phyloP scores from a whole-genome alignment of 768 basidiomycete genomes.

The Mycena belliarum region DNA sequence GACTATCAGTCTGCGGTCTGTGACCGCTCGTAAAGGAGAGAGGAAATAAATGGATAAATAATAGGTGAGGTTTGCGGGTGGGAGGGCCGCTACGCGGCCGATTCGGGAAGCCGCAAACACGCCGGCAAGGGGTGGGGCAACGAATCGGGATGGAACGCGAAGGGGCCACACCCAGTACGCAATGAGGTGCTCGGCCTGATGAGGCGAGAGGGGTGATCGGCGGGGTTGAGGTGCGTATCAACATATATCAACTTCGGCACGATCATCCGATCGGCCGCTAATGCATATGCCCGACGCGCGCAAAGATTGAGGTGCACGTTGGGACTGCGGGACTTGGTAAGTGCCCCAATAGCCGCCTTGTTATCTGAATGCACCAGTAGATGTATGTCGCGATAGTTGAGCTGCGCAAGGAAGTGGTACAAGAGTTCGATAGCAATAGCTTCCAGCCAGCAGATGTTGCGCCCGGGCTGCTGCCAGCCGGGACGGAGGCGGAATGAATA shows the following conservation, averaged over 20 bases:
- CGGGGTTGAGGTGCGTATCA: no score
- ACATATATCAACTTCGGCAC: background rate
- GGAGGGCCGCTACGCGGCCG: no score
- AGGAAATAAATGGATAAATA: no score
- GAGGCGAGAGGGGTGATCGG: background rate
- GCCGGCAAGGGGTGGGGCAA: no score
- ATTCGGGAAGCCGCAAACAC: no score
- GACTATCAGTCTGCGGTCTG: no score
- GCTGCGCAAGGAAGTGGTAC: background rate
- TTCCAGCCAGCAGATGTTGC: background rate
- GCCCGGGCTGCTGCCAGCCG: background rate
- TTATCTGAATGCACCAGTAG: background rate
- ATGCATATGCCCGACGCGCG: background rate
- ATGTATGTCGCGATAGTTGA: background rate
- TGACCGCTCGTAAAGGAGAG: no score
- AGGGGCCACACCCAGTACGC: no score
- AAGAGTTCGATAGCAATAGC: background rate
- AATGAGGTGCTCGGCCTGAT: no score
- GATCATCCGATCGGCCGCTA: background rate
- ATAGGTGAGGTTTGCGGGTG: no score
- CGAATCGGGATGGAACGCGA: no score
- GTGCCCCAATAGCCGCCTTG: background rate
- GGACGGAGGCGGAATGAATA: background rate
- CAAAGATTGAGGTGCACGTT: background rate
- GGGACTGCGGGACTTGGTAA: background rate